Evolutionary conservation across 805 yeast species (phyloP).

Genomic region (Kodamaea leandrae): DNA sequence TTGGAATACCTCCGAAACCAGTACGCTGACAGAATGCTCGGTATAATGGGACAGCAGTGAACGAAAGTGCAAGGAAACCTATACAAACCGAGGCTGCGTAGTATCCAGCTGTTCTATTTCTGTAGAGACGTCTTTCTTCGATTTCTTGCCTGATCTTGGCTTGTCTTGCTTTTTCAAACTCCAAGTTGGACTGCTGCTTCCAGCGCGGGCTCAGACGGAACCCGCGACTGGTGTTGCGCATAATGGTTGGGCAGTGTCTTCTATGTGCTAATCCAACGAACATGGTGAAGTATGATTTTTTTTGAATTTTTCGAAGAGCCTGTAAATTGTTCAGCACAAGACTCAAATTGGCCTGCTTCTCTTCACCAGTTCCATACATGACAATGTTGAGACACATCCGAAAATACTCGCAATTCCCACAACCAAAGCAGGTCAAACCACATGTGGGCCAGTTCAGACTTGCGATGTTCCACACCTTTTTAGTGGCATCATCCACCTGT

Average conservation of each 20-base stretch:
- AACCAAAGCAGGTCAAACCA: constrained; percentile 23
- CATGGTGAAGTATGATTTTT: background rate
- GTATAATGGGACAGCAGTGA: constrained; percentile 90
- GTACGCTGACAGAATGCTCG: constrained; percentile 90
- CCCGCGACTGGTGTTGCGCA: background rate
- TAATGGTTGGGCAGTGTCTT: background rate
- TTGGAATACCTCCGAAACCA: constrained; percentile 95
- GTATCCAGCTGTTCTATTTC: constrained; percentile 56
- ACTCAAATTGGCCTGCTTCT: too few species aligned
- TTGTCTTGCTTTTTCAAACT: constrained; percentile 11
- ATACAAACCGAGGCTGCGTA: constrained; percentile 69
- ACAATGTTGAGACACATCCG: too few species aligned
- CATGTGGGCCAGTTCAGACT: constrained; percentile 33
- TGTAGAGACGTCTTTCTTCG: constrained; percentile 28
- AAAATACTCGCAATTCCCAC: constrained; percentile 6
- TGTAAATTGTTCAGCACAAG: too few species aligned
- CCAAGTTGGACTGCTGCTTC: background rate
- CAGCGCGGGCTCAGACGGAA: constrained; percentile 2
- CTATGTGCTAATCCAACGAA: background rate
- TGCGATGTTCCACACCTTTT: constrained; percentile 38
- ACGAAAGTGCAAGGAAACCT: constrained; percentile 71
- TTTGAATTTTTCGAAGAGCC: too few species aligned
- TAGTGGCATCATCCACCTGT: constrained; percentile 39
- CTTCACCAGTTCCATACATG: background rate
- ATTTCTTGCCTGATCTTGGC: constrained; percentile 20